Evolutionary conservation across 2,329 filamentous ascomycete genomes (phyloP).

Genomic region (Apiospora malaysiana): DNA sequence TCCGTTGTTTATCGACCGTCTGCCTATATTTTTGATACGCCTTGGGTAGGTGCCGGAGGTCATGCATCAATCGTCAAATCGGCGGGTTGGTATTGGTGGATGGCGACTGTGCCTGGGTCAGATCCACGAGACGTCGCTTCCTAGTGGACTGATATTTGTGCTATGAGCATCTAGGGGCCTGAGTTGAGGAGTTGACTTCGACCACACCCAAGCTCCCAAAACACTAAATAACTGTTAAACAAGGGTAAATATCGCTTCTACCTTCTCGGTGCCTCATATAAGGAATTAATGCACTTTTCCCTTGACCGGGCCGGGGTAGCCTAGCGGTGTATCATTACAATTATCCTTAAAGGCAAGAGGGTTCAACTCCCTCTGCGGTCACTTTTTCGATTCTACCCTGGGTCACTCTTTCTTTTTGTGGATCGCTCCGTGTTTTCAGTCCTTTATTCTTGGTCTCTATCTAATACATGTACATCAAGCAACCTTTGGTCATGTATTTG

Average conservation of each 20-base stretch:
- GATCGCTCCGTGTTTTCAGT: no score
- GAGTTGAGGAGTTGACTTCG: background rate
- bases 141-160: constrained; percentile 27
- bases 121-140: constrained; percentile 26
- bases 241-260: background rate
- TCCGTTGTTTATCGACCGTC: constrained; percentile 19
- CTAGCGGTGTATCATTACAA: background rate
- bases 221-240: background rate
- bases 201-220: background rate
- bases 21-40: constrained; percentile 20
- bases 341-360: background rate
- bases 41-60: background rate
- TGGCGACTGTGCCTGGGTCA: constrained; percentile 28
- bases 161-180: background rate
- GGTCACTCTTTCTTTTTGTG: background rate
- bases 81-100: constrained; percentile 26
- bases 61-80: background rate
- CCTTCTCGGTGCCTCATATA: background rate
- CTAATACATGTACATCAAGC: no score
- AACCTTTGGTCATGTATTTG: background rate
- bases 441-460: no score
- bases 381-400: background rate
- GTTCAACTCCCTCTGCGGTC: constrained; percentile 1
- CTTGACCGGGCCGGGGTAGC: background rate
- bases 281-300: background rate